These are phyloP conservation scores for Blastobotrys capitulatus DNA, from an alignment of 1,139 yeast species.

Conservation along the genomic window DNA sequence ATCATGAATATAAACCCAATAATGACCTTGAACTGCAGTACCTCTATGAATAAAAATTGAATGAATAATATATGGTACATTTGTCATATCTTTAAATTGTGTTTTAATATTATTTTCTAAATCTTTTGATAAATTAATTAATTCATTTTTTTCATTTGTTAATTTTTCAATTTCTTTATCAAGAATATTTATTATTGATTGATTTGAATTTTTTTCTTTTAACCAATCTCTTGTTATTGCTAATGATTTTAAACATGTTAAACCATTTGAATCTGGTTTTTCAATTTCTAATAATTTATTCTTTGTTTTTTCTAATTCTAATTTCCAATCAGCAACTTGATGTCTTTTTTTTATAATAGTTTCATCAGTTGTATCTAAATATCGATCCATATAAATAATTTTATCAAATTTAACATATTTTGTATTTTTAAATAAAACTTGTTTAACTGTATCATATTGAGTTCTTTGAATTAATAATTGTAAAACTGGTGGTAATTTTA, in stretches of 20 bases:
- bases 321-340: slow-evolving; percentile 62
- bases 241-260: slow-evolving; percentile 31
- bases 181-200: slow-evolving; percentile 12
- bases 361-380: slow-evolving; percentile 65
- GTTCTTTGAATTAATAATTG: slow-evolving; percentile 95
- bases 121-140: slow-evolving; percentile 42
- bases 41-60: slow-evolving; percentile 95
- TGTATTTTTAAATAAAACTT: slow-evolving; percentile 73
- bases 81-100: slow-evolving; percentile 56
- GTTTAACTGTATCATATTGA: slow-evolving; percentile 69
- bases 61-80: slow-evolving; percentile 74
- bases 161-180: slow-evolving; percentile 26
- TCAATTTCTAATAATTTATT: slow-evolving; percentile 42
- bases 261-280: slow-evolving; percentile 33
- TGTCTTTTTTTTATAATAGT: slow-evolving; percentile 48
- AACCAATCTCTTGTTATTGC: slow-evolving; percentile 54
- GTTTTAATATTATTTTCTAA: slow-evolving; percentile 46
- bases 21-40: slow-evolving; percentile 93
- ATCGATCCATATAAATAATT: slow-evolving; percentile 77
- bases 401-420: slow-evolving; percentile 80
- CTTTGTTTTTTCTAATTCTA: slow-evolving; percentile 44
- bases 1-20: slow-evolving; percentile 90
- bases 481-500: slow-evolving; percentile 68
- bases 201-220: slow-evolving; percentile 20
- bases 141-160: slow-evolving; percentile 19